These are phyloP conservation scores for Glaciozyma antarctica DNA, from an alignment of 768 basidiomycete species.

Conservation along the genomic window DNA sequence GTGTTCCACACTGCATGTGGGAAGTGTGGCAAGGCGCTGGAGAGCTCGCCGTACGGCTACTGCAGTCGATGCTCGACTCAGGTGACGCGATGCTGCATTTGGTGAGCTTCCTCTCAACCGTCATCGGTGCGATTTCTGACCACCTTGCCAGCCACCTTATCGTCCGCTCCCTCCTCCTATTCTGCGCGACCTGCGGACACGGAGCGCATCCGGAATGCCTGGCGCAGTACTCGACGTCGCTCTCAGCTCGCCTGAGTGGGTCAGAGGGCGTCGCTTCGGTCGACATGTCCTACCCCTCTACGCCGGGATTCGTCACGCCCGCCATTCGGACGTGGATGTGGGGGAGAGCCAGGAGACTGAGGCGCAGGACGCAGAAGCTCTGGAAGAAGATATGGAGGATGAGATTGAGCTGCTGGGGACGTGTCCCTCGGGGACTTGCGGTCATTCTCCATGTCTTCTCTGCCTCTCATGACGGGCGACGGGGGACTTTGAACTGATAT, in stretches of 20 bases:
- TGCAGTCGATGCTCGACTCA: slow-evolving; percentile 12
- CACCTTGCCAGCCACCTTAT: slow-evolving; percentile 10
- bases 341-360: slow-evolving; percentile 8
- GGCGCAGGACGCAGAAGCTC: no score
- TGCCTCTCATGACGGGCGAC: not conserved
- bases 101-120: slow-evolving; percentile 4
- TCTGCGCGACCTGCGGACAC: slow-evolving; percentile 22
- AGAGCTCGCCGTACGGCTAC: slow-evolving; percentile 11
- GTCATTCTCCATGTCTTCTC: not conserved
- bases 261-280: slow-evolving; percentile 1
- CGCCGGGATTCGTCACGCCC: slow-evolving; percentile 22
- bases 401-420: not conserved
- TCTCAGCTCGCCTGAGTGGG: not conserved
- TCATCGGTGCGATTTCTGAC: no score
- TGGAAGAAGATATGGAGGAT: not conserved
- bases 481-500: not conserved
- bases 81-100: slow-evolving; percentile 20
- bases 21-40: slow-evolving; percentile 21
- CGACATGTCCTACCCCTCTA: slow-evolving; percentile 19
- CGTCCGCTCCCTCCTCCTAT: slow-evolving; percentile 13
- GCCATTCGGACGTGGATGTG: slow-evolving; percentile 14
- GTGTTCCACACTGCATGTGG: slow-evolving; percentile 27
- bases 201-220: slow-evolving; percentile 19
- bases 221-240: slow-evolving; percentile 5
- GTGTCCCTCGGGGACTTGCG: slow-evolving; percentile 1